Conservation (phyloP, 75 land plant genomes). For the Pinus tabuliformis region DNA sequence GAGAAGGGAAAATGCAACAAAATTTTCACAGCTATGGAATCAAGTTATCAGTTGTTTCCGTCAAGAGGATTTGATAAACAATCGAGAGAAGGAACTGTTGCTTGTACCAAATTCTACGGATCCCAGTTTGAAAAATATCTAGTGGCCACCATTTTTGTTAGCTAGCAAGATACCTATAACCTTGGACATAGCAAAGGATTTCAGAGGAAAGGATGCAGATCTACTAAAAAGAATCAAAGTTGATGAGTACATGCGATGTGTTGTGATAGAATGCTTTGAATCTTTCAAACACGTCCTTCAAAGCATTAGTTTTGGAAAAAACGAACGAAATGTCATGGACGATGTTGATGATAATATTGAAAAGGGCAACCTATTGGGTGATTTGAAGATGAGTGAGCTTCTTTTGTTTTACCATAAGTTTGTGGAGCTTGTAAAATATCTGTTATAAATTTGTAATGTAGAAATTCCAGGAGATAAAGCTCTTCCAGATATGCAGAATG, state of each 20-base stretch:
- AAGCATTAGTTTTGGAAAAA: constrained; percentile 45
- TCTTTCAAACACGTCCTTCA: constrained; percentile 53
- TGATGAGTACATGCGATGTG: constrained; percentile 79
- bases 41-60: constrained; percentile 77
- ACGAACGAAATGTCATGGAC: constrained; percentile 34
- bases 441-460: not conserved
- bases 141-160: not conserved
- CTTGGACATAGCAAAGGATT: constrained; percentile 86
- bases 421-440: constrained; percentile 19
- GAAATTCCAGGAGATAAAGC: too few species aligned
- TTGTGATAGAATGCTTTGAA: constrained; percentile 79
- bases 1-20: constrained; percentile 40
- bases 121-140: too few species aligned
- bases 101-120: constrained; percentile 36
- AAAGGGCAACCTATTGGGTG: constrained; percentile 11
- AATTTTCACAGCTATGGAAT: constrained; percentile 87
- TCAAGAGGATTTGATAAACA: constrained; percentile 79
- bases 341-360: constrained; percentile 18
- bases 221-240: constrained; percentile 58
- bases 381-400: constrained; percentile 25
- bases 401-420: constrained; percentile 29
- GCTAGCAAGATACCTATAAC: constrained; percentile 74
- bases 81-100: constrained; percentile 80
- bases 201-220: constrained; percentile 59
- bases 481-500: not conserved